Conservation (phyloP, 2,329 filamentous ascomycete genomes). For the Orbilia quercus region DNA sequence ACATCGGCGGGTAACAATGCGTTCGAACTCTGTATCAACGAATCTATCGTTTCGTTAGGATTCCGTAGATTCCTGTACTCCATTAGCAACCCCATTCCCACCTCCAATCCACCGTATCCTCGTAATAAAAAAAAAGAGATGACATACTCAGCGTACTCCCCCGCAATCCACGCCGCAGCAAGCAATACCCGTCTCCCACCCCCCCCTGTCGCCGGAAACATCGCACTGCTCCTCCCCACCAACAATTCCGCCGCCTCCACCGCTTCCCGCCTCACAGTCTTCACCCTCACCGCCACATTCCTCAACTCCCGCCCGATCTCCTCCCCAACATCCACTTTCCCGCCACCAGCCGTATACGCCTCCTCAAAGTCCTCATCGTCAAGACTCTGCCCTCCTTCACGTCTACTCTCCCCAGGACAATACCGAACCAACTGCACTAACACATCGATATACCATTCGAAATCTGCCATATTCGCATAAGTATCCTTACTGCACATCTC, state of each 20-base stretch:
- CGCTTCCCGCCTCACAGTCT: conserved; percentile 81
- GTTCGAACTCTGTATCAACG: conserved; percentile 76
- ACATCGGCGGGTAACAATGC: conserved; percentile 72
- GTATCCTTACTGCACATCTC: conserved; percentile 91
- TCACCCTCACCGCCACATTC: conserved; percentile 91
- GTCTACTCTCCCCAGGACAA: conserved; percentile 65
- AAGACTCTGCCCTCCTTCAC: conserved; percentile 34
- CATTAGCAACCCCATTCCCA: conserved; percentile 1
- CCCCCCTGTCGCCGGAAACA: conserved; percentile 68
- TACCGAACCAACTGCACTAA: conserved; percentile 84
- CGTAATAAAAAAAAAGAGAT: conserved; percentile 1
- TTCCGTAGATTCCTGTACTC: conserved; percentile 67
- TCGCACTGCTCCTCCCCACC: conserved; percentile 66
- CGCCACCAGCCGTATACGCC: conserved; percentile 33
- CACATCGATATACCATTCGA: conserved; percentile 97
- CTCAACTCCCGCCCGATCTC: conserved; percentile 85
- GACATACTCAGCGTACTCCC: conserved; percentile 77
- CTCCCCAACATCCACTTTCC: conserved; percentile 69
- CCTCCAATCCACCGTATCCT: not conserved
- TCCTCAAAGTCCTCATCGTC: conserved; percentile 52
- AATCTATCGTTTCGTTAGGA: conserved; percentile 77
- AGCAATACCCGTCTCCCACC: conserved; percentile 74
- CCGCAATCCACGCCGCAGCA: conserved; percentile 84
- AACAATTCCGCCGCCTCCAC: conserved; percentile 85
- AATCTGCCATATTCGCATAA: conserved; percentile 85